phyloP scores from a whole-genome alignment of 2,329 filamentous ascomycete genomes.

The Botrytis aclada region DNA sequence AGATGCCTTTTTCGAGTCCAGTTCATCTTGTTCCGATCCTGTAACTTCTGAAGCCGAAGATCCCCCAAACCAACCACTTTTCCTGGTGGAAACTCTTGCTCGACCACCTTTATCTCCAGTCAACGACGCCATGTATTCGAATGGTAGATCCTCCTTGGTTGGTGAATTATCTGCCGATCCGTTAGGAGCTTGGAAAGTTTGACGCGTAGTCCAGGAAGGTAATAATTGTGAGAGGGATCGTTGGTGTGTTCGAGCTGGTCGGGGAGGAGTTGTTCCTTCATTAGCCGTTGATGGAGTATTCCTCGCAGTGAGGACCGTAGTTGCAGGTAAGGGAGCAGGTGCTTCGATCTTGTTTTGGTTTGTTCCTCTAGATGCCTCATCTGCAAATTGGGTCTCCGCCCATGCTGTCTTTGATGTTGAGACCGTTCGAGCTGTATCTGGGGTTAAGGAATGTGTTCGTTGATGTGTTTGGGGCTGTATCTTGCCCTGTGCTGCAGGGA shows the following conservation, averaged over 20 bases:
- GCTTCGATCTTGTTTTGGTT: conserved; percentile 16
- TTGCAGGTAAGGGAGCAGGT: conserved; percentile 21
- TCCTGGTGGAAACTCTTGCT: conserved; percentile 30
- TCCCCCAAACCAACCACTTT: conserved; percentile 35
- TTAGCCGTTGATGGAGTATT: conserved; percentile 20
- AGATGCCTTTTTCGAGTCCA: conserved; percentile 18
- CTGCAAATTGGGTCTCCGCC: conserved; percentile 31
- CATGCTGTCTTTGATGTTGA: conserved; percentile 30
- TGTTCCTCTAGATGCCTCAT: conserved; percentile 23
- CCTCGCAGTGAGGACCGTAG: conserved; percentile 21
- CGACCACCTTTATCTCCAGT: conserved; percentile 33
- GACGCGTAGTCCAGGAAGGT: conserved; percentile 26
- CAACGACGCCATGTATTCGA: conserved; percentile 33
- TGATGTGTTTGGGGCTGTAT: conserved; percentile 15
- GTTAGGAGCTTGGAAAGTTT: conserved; percentile 24
- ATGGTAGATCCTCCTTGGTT: conserved; percentile 23
- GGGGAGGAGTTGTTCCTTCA: conserved; percentile 23
- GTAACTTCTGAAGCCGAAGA: conserved; percentile 30
- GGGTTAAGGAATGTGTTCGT: conserved; percentile 22
- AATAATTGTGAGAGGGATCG: conserved; percentile 31
- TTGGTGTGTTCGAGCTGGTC: conserved; percentile 27
- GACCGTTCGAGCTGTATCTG: conserved; percentile 21
- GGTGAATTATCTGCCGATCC: conserved; percentile 18
- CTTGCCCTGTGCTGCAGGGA: conserved; percentile 16
- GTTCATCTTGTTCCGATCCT: conserved; percentile 22